Evolutionary conservation across 495 filamentous ascomycete genomes (phyloP), one percentile per base, ranked within the genome.

Genomic region (Podospora pseudopauciseta): DNA sequence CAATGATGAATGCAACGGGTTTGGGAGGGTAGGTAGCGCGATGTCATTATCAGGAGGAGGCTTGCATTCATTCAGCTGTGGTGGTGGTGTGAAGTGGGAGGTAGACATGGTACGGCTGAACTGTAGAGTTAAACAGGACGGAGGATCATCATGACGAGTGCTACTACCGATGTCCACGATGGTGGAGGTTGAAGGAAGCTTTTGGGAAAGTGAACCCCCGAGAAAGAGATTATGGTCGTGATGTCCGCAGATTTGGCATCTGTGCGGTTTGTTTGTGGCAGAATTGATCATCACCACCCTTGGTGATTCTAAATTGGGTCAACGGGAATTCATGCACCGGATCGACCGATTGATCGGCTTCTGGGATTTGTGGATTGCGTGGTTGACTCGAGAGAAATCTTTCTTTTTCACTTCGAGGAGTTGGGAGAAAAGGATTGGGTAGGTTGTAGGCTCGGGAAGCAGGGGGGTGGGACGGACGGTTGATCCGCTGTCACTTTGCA

Each of bases 291-390:
- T 49, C 7, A 49, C 13, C 39, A 6, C 39, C 9, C 39, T 49
- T 16, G 9, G 5, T 3, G 6, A 11, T 11, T 16, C 39, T 49
- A 3, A 1, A 49, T 49, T 16, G 9, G 7, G 39, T 49, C 18
- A 49, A 49, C 39, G 39, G 39, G 2, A 49, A 11, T 49, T 49
- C 39, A 49, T 49, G 39, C 39, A 49, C 39, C 39, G 39, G 61
- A 63, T 63, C 61, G 61, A 63, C 61, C 61, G 61, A 63, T 63
- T 63, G 61, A 63, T 63, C 61, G 61, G 34, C 56, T 20, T 58
- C 18, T 18, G 18, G 23, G 19, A 18, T 20, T 58, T 58, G 11
- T 32, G 20, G 16, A 4, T 61, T 27, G 11, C 18, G 20, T 23
- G 20, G 20, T 23, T 23, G 20, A 23, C 20, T 23, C 20, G 1